Conservation (phyloP, 129 eudicot species). For the Arctium minus region DNA sequence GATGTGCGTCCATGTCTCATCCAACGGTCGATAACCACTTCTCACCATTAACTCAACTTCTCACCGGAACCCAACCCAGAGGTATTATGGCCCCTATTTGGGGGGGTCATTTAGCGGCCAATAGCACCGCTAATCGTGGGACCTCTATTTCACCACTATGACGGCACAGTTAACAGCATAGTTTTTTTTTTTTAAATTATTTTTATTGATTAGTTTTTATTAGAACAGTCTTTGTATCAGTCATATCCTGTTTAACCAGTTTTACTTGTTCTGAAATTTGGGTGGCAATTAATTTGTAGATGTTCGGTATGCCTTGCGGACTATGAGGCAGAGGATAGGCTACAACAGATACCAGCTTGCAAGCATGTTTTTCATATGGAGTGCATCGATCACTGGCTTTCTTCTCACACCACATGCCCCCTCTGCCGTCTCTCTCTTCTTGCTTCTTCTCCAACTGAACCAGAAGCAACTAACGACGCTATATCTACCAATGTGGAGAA, state of each 20-base stretch:
- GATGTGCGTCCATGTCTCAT: no score
- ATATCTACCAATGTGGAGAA: slow-evolving; percentile 18
- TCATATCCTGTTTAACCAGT: neutral
- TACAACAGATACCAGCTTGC: slow-evolving; percentile 82
- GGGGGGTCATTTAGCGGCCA: no score
- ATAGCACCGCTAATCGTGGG: no score
- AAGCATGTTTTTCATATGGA: slow-evolving; percentile 77
- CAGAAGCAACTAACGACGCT: slow-evolving; percentile 13
- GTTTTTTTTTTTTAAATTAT: no score
- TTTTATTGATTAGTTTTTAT: neutral
- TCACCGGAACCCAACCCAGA: no score
- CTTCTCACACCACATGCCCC: slow-evolving; percentile 82
- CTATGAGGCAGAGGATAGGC: slow-evolving; percentile 72
- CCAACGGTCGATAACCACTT: no score
- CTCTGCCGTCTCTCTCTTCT: slow-evolving; percentile 82
- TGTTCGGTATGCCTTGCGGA: slow-evolving; percentile 91
- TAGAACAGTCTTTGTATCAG: neutral
- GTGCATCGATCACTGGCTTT: slow-evolving; percentile 79
- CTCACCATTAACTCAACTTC: no score
- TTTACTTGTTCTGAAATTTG: neutral
- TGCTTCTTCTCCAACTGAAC: slow-evolving; percentile 38
- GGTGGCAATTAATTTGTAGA: slow-evolving; percentile 33
- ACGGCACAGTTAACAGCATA: no score
- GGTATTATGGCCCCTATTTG: no score
- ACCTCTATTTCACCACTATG: no score